Base-by-base conservation (phyloP, 2,329 filamentous ascomycete species). In the Pseudonectria buxi region DNA sequence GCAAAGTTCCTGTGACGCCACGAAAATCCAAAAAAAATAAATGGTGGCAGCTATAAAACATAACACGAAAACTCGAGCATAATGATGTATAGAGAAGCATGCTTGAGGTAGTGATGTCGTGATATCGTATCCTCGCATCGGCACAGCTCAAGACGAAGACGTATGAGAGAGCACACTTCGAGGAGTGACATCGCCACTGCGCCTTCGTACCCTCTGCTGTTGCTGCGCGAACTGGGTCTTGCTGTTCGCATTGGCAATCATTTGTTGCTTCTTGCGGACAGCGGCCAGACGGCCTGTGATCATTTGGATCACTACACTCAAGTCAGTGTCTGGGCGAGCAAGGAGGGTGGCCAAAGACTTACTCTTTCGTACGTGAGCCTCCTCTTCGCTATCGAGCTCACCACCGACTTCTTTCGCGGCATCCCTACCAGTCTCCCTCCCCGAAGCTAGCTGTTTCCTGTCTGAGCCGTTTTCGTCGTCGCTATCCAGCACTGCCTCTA, bases 401-500 rank as follows among this genome's bases (percentile, higher is more conserved):
- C 59, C 71, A 41, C 60, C 72, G 51, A n/a, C n/a, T n/a, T 56
- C 56, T 34, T 42, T 56, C 26, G 37, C 40, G 36, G 43, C 46
- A 41, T 67, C 68, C 51, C 61, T 61, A 51, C 61, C 58, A 50
- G 57, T 47, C 40, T 68, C 61, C 50, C 62, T 65, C 27, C 65
- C 60, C 31, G 65, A 60, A 9, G 51, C 44, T 12, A 59, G 39
- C 36, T 44, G 58, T 39, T 48, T 54, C 13, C 36, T 57, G 46
- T 37, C 59, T 12, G 32, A 36, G 14, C 33, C 32, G 55, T 64
- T 43, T 26, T 76, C 74, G 16, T 79, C 87, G 40, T 94, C 88
- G 30, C 75, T 82, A 50, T 98, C 92, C 38, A 98, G 65, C 3
- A 98, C 86, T 12, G 90, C 92, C 63, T 98, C 90, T 11, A 96